Evolutionary conservation across 805 yeast species (phyloP).

Genomic region (Pichia pseudocactophila): DNA sequence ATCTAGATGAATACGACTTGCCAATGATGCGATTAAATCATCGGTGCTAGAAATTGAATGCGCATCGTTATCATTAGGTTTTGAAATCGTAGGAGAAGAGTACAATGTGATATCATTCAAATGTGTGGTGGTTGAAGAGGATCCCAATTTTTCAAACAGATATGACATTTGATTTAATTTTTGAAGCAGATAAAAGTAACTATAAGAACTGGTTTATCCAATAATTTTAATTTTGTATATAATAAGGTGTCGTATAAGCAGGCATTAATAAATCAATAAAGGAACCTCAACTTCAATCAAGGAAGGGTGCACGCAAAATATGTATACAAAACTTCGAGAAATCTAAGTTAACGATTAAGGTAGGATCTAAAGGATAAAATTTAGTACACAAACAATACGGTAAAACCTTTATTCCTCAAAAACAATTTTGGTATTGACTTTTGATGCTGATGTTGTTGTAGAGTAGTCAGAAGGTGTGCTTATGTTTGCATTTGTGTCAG

Average conservation of each 20-base stretch:
- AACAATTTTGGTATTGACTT: slow-evolving; percentile 15
- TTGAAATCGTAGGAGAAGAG: background rate
- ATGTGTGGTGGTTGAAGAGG: slow-evolving; percentile 4
- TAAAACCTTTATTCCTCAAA: slow-evolving; percentile 16
- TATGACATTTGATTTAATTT: background rate
- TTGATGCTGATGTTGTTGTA: slow-evolving; percentile 1
- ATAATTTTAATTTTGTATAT: too few relatives aligned
- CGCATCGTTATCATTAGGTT: background rate
- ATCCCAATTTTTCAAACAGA: background rate
- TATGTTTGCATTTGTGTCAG: background rate
- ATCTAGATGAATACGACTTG: background rate
- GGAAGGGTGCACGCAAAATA: too few relatives aligned
- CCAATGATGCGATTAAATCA: slow-evolving; percentile 1
- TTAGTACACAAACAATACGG: background rate
- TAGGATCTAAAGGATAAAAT: background rate
- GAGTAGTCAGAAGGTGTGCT: background rate
- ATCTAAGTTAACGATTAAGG: too few relatives aligned
- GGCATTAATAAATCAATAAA: too few relatives aligned
- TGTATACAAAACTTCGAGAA: too few relatives aligned
- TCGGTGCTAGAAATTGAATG: slow-evolving; percentile 1
- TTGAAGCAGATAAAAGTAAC: too few relatives aligned
- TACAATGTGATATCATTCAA: slow-evolving; percentile 3
- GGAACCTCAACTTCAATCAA: too few relatives aligned
- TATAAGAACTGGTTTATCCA: too few relatives aligned
- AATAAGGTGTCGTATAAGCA: too few relatives aligned